phyloP scores from a whole-genome alignment of 257 asterid genomes.

The Gardenia jasminoides region DNA sequence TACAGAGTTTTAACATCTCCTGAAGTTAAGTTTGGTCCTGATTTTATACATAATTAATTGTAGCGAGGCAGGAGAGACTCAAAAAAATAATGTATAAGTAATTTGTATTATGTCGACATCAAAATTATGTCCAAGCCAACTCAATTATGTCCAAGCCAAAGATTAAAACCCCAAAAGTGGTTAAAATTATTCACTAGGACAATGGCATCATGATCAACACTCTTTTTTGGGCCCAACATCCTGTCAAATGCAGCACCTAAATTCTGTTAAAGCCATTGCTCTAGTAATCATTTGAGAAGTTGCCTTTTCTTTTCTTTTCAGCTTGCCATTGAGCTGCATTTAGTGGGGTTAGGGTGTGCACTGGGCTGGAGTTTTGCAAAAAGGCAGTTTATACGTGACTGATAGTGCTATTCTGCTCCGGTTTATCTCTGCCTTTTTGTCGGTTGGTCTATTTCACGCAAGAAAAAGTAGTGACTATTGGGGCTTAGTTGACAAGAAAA shows the following conservation, averaged over 20 bases:
- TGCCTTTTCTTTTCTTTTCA: neutral
- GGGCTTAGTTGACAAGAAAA: neutral
- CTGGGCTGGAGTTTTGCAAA: neutral
- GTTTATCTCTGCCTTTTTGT: too few relatives aligned
- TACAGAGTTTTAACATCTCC: too few relatives aligned
- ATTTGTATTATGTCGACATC: neutral
- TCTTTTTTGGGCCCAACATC: neutral
- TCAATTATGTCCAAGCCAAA: neutral
- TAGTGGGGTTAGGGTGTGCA: neutral
- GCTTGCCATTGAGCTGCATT: neutral
- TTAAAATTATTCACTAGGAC: neutral
- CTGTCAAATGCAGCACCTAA: neutral
- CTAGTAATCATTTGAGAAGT: neutral
- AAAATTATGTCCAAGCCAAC: neutral
- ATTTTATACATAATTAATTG: too few relatives aligned
- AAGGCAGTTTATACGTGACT: too few relatives aligned
- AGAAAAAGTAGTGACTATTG: too few relatives aligned
- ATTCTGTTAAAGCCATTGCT: too few relatives aligned
- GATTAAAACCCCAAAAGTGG: neutral
- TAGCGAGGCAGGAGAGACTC: neutral
- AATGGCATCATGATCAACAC: neutral
- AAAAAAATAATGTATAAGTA: neutral
- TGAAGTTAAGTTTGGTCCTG: too few relatives aligned
- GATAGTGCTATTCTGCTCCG: too few relatives aligned
- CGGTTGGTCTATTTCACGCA: too few relatives aligned